Evolutionary conservation across 2,329 filamentous ascomycete species (phyloP).

Genomic region (Neopestalotiopsis sp.): DNA sequence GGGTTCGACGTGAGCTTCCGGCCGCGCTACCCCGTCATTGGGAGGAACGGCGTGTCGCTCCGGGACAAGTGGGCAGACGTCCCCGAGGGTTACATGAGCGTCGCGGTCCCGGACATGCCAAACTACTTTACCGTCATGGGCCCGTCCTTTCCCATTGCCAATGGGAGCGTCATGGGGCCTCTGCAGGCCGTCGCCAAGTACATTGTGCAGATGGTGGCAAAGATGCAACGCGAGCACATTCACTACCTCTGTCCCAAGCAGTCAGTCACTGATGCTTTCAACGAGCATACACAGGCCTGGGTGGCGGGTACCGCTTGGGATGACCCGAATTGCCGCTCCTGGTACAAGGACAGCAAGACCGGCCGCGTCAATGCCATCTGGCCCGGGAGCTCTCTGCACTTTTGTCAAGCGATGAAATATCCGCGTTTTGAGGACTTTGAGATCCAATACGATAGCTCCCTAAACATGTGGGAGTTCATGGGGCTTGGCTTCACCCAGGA

Average conservation of each 20-base stretch:
- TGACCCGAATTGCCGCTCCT: slow-evolving; percentile 30
- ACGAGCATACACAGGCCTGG: slow-evolving; percentile 35
- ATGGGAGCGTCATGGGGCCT: slow-evolving; percentile 32
- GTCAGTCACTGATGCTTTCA: slow-evolving; percentile 35
- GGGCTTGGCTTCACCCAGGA: neutral
- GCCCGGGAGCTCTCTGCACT: slow-evolving; percentile 32
- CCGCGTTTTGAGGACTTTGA: slow-evolving; percentile 36
- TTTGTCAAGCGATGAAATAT: slow-evolving; percentile 30
- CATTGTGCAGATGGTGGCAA: slow-evolving; percentile 37
- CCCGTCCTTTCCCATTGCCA: slow-evolving; percentile 31
- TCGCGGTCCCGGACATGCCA: slow-evolving; percentile 21
- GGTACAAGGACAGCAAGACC: slow-evolving; percentile 34
- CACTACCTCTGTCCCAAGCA: slow-evolving; percentile 29
- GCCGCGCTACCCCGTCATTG: slow-evolving; percentile 29
- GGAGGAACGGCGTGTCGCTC: slow-evolving; percentile 26
- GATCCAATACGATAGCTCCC: slow-evolving; percentile 21
- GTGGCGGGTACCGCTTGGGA: slow-evolving; percentile 32
- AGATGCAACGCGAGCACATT: slow-evolving; percentile 33
- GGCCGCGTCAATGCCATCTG: slow-evolving; percentile 33
- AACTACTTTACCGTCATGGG: slow-evolving; percentile 32
- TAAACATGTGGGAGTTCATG: neutral
- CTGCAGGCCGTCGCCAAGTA: slow-evolving; percentile 32
- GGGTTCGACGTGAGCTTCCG: slow-evolving; percentile 12
- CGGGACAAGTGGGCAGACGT: slow-evolving; percentile 27
- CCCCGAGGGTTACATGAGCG: slow-evolving; percentile 21